Evolutionary conservation across 2,329 filamentous ascomycete species (phyloP).

Genomic region (Botrytis medusae): DNA sequence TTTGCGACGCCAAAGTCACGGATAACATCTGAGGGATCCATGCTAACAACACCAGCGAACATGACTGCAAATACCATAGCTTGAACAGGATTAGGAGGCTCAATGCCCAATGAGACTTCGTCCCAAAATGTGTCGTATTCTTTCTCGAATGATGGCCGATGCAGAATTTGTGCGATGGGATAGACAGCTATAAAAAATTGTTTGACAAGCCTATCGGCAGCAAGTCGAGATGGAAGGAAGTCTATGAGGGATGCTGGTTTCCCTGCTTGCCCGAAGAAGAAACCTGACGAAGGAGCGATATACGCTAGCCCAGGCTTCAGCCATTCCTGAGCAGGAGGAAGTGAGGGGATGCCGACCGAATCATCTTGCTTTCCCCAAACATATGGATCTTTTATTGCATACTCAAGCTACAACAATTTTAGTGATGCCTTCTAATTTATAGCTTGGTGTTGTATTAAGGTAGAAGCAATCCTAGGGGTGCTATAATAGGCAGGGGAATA

Average conservation of each 20-base stretch:
- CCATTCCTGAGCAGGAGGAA: constrained; percentile 47
- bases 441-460: no score
- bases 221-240: constrained; percentile 57
- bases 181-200: constrained; percentile 71
- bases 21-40: constrained; percentile 55
- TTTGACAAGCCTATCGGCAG: constrained; percentile 61
- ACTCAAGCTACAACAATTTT: constrained; percentile 6
- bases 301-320: constrained; percentile 65
- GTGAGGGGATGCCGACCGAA: neutral
- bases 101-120: constrained; percentile 56
- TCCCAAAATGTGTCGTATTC: constrained; percentile 67
- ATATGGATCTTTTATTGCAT: constrained; percentile 14
- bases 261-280: constrained; percentile 57
- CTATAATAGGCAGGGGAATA: no score
- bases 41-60: constrained; percentile 67
- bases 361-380: neutral
- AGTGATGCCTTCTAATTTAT: neutral
- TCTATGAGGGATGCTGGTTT: constrained; percentile 54
- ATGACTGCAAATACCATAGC: constrained; percentile 68
- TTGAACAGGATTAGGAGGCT: constrained; percentile 64
- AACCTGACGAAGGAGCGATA: constrained; percentile 63
- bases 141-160: constrained; percentile 43
- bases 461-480: neutral
- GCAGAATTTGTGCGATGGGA: constrained; percentile 65
- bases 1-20: constrained; percentile 58